A percentile compares a stretch with the other conserved stretches of the same genome.
phyloP scores from a whole-genome alignment of 2,329 filamentous ascomycete species.

The Neopestalotiopsis sp. region DNA sequence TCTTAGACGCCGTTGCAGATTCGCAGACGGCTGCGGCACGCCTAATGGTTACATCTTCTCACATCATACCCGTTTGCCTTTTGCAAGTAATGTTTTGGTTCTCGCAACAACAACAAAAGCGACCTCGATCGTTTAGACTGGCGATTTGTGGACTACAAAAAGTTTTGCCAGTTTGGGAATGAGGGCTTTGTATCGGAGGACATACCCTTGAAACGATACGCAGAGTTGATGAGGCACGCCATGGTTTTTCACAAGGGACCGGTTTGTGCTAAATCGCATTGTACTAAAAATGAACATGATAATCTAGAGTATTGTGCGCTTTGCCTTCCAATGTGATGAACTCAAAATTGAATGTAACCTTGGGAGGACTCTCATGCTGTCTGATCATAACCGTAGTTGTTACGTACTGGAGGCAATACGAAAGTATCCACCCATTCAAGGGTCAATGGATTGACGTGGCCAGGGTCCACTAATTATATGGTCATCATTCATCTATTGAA shows the following conservation, averaged over 20 bases:
- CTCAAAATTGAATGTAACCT: too few species aligned
- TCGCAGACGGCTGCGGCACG: background rate
- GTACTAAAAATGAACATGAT: constrained; percentile 16
- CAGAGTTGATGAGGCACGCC: background rate
- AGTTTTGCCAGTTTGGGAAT: constrained; percentile 18
- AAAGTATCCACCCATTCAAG: background rate
- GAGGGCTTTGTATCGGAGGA: constrained; percentile 17
- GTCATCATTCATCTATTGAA: constrained; percentile 1
- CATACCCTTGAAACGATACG: constrained; percentile 17
- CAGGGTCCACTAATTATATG: background rate
- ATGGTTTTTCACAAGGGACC: background rate
- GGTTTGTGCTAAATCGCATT: constrained; percentile 2
- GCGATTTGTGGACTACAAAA: constrained; percentile 20
- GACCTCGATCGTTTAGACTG: constrained; percentile 20
- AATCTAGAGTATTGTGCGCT: background rate
- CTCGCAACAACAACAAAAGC: constrained; percentile 21
- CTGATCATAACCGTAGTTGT: background rate
- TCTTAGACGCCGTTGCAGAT: constrained; percentile 9
- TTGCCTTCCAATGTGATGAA: too few species aligned
- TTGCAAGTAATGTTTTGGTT: constrained; percentile 47
- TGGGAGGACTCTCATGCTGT: background rate
- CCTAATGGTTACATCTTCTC: constrained; percentile 4
- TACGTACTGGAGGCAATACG: background rate
- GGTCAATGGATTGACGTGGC: background rate
- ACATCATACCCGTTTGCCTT: constrained; percentile 34